Percentiles rank a stretch among this genome's conserved stretches.
Conservation (phyloP, 2,329 filamentous ascomycete species). For the Verticillium nonalfalfae region DNA sequence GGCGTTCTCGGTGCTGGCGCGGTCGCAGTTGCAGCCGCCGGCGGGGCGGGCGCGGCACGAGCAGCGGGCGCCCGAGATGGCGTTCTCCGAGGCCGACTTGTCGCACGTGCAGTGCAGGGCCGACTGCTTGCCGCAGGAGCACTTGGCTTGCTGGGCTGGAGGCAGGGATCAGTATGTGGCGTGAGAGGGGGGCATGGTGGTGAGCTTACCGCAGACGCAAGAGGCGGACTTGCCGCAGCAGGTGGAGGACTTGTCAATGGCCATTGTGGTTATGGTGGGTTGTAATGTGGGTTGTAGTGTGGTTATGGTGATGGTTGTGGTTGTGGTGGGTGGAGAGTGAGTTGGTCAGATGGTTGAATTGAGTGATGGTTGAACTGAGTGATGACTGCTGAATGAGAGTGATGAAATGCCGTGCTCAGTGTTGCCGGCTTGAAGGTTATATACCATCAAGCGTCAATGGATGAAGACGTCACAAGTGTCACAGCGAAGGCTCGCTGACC, state of each 20-base stretch:
- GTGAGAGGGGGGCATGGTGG: conserved; percentile 1
- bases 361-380: background rate
- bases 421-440: background rate
- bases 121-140: conserved; percentile 84
- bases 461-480: background rate
- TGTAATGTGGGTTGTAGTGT: background rate
- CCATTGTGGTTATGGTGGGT: conserved; percentile 19
- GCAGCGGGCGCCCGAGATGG: conserved; percentile 65
- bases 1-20: conserved; percentile 64
- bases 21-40: conserved; percentile 75
- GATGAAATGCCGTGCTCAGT: background rate
- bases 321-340: background rate
- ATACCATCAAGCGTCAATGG: background rate
- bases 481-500: background rate
- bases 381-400: background rate
- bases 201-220: conserved; percentile 51
- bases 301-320: background rate
- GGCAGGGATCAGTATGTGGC: background rate
- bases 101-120: conserved; percentile 84
- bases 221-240: conserved; percentile 49
- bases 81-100: conserved; percentile 72
- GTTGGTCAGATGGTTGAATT: background rate
- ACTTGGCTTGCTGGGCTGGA: conserved; percentile 59
- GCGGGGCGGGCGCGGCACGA: conserved; percentile 77
- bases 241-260: conserved; percentile 34